Evolutionary conservation across 2,329 filamentous ascomycete genomes (phyloP), one percentile per base, ranked within the genome.

Genomic region (Fusarium xyrophilum): DNA sequence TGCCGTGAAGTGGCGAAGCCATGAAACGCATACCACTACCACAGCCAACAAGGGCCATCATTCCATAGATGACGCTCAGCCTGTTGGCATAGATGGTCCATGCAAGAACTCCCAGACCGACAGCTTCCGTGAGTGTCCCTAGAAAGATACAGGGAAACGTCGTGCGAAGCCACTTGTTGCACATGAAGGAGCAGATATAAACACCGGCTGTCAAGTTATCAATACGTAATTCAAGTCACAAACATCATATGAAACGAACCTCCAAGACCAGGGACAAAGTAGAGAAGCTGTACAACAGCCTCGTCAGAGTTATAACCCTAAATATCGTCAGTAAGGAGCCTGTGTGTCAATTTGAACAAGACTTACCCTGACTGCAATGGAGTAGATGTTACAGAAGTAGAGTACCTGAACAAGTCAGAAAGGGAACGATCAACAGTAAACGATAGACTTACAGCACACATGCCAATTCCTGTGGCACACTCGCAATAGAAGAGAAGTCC

Each of bases 361-460:
- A 61, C 71, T 52, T 65, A 77, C 78, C 70, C 77, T 76, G 7
- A 91, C 88, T 19, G 90, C 78, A 4, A 86, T 85, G 74, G 91
- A 91, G 76, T 91, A 92, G 21, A 91, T 83, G 19, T 86, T 87
- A 68, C 89, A 86, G 69, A 91, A 92, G 75, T 91, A 92, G 67
- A 91, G 86, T 2, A 89, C 85, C 78, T 78, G 27, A 36, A 30
- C 23, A 42, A 38, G 15, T 84, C 80, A 74, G 84, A 67, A 82
- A 76, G 1, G 78, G 27, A 35, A 46, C 40, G 30, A 1, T 13
- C 4, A 43, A 10, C 11, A 19, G 11, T 5, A 17, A 23, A 25
- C 3, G 9, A 28, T 25, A 6, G 33, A 9, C 78, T 76, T 62
- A 83, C 79, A 27, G 81, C 78, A 66, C 81, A 85, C 81, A 83